A percentile compares a stretch with the other conserved stretches of the same genome.
These are phyloP conservation scores for Calonectria pseudoreteaudii DNA, from an alignment of 2,329 filamentous ascomycete genomes.

Conservation along the genomic window DNA sequence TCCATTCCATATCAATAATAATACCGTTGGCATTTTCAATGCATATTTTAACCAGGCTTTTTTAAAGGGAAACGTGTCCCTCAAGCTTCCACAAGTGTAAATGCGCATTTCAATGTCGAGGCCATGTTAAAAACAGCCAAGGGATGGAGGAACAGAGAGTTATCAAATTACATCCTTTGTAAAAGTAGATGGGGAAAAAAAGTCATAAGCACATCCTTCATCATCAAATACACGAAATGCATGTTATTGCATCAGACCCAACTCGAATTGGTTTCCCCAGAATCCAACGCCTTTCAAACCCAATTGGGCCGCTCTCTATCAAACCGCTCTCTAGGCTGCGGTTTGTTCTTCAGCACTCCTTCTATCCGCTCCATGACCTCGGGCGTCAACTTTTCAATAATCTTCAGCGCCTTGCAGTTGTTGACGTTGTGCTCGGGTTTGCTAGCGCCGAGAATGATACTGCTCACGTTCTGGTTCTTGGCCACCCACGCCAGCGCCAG, in stretches of 20 bases:
- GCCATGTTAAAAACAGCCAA: not conserved
- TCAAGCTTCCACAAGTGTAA: not conserved
- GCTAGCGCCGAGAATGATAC: constrained; percentile 44
- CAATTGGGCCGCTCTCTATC: not conserved
- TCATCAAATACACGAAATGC: not conserved
- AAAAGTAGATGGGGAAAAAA: not conserved
- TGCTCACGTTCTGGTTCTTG: constrained; percentile 45
- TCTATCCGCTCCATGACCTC: constrained; percentile 39
- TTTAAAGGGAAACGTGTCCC: too few relatives aligned
- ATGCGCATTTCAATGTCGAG: not conserved
- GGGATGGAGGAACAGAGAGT: not conserved
- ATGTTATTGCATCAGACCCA: not conserved
- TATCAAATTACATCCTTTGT: not conserved
- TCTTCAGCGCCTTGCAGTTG: constrained; percentile 37
- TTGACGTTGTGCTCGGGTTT: constrained; percentile 43
- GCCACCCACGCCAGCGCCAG: constrained; percentile 41
- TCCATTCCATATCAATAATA: too few relatives aligned
- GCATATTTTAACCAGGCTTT: too few relatives aligned
- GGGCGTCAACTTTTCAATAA: constrained; percentile 37
- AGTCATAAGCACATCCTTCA: not conserved
- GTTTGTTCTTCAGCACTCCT: constrained; percentile 38
- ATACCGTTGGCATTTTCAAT: too few relatives aligned
- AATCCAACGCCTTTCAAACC: not conserved
- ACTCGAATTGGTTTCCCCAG: not conserved
- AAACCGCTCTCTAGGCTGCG: constrained; percentile 6